Evolutionary conservation across 768 basidiomycete genomes (phyloP).

Genomic region (Mycena rosella): DNA sequence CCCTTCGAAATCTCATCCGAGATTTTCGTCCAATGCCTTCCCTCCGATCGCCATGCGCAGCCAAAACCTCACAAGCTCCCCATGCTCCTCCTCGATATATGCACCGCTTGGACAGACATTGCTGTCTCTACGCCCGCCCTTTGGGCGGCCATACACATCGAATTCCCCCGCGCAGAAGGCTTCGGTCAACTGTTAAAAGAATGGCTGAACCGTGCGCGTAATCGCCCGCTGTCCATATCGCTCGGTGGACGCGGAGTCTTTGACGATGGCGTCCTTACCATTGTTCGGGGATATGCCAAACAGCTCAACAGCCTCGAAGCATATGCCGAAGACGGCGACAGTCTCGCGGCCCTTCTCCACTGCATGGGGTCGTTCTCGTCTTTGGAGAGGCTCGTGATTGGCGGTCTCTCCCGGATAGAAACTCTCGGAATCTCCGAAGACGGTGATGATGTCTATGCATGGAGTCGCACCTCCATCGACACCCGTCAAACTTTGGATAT

Average conservation of each 20-base stretch:
- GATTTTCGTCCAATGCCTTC: constrained; percentile 12
- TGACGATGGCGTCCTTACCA: background rate
- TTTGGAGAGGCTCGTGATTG: background rate
- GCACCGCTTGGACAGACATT: background rate
- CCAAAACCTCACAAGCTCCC: background rate
- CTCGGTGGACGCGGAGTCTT: background rate
- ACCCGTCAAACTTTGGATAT: background rate
- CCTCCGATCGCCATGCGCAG: background rate
- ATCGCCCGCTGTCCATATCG: too few species aligned
- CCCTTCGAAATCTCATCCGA: constrained; percentile 16
- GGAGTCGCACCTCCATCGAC: background rate
- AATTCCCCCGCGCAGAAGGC: background rate
- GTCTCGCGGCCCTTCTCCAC: background rate
- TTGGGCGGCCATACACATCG: background rate
- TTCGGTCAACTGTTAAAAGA: background rate
- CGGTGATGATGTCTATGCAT: too few species aligned
- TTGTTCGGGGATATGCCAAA: too few species aligned
- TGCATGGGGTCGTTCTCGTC: background rate
- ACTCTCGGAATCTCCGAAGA: too few species aligned
- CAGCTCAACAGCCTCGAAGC: background rate
- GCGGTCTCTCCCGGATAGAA: too few species aligned
- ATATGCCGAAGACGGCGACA: background rate
- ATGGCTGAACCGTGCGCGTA: background rate
- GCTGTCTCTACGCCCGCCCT: background rate
- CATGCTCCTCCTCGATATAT: background rate